Conservation (phyloP, 1,139 yeast genomes). For the Yamadazyma aaseri region DNA sequence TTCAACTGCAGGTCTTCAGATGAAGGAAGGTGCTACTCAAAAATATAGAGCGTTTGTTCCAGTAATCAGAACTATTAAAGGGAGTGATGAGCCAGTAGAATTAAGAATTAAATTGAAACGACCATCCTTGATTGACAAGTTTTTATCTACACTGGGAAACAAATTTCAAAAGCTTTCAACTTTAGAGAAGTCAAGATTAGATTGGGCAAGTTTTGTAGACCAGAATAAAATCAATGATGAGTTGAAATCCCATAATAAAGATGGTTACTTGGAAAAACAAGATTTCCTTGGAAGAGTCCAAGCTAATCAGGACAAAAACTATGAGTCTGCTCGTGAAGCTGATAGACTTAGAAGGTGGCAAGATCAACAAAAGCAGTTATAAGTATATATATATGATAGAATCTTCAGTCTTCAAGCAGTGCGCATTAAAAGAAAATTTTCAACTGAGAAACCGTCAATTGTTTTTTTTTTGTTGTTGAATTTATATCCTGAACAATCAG, state of each 20-base stretch:
- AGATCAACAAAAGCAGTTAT: slow-evolving; percentile 10
- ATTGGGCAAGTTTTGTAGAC: slow-evolving; percentile 96
- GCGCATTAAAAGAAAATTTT: too few species aligned
- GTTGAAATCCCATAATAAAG: slow-evolving; percentile 69
- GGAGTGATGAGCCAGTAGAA: slow-evolving; percentile 30
- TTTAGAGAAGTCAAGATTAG: slow-evolving; percentile 85
- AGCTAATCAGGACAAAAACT: slow-evolving; percentile 59
- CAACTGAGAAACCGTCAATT: too few species aligned
- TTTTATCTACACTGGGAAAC: slow-evolving; percentile 30
- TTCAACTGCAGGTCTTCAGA: slow-evolving; percentile 31
- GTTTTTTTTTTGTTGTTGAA: slow-evolving; percentile 1
- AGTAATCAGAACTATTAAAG: slow-evolving; percentile 36
- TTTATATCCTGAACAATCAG: not conserved
- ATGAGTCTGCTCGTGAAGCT: slow-evolving; percentile 54
- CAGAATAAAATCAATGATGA: slow-evolving; percentile 82
- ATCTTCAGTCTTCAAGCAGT: too few species aligned
- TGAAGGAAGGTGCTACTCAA: slow-evolving; percentile 9
- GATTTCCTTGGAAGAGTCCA: slow-evolving; percentile 83
- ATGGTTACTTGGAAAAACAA: slow-evolving; percentile 87
- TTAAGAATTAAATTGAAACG: slow-evolving; percentile 54
- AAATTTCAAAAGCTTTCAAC: slow-evolving; percentile 74
- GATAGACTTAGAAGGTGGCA: slow-evolving; percentile 35
- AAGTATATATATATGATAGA: not conserved
- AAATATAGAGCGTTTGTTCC: slow-evolving; percentile 31
- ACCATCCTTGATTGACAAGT: slow-evolving; percentile 72